These are phyloP conservation scores for Amoebophrya sp. DNA, from an alignment of 169 alveolate genomes.

Conservation along the genomic window DNA sequence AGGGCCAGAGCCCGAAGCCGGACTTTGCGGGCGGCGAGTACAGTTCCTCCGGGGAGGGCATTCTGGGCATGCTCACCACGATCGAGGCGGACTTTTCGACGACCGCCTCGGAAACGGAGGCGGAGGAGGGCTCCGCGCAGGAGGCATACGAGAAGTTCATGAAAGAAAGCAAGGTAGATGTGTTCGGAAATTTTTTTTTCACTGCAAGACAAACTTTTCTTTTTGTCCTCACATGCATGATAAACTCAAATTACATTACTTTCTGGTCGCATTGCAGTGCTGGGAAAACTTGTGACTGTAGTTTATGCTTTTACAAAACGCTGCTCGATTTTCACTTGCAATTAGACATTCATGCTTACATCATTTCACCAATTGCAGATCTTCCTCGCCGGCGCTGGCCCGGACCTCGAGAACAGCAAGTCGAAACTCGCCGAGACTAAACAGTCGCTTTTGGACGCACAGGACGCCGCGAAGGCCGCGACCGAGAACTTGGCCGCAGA, in stretches of 20 bases:
- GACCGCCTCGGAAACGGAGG: not conserved
- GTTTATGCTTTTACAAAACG: no score
- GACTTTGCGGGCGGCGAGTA: slow-evolving; percentile 5
- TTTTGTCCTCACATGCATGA: no score
- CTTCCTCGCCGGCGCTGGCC: not conserved
- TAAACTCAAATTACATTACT: no score
- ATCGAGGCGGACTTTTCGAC: not conserved
- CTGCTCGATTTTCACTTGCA: no score
- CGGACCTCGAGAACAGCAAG: not conserved
- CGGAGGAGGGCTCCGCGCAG: not conserved
- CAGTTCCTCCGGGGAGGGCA: not conserved
- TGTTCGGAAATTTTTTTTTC: no score
- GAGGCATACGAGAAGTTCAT: not conserved
- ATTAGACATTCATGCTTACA: no score
- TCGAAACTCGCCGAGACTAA: not conserved
- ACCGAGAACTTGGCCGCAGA: not conserved
- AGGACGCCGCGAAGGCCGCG: not conserved
- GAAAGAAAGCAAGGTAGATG: slow-evolving; percentile 16
- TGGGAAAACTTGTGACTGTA: no score
- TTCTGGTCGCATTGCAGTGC: no score
- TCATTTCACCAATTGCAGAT: not conserved
- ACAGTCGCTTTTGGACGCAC: not conserved
- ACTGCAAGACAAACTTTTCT: no score
- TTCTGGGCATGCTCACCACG: slow-evolving; percentile 11
- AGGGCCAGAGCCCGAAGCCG: not conserved